Evolutionary conservation across 176 grass and related monocot genomes (phyloP), one percentile per base, ranked within the genome.

Genomic region (Aegilops tauschii): DNA sequence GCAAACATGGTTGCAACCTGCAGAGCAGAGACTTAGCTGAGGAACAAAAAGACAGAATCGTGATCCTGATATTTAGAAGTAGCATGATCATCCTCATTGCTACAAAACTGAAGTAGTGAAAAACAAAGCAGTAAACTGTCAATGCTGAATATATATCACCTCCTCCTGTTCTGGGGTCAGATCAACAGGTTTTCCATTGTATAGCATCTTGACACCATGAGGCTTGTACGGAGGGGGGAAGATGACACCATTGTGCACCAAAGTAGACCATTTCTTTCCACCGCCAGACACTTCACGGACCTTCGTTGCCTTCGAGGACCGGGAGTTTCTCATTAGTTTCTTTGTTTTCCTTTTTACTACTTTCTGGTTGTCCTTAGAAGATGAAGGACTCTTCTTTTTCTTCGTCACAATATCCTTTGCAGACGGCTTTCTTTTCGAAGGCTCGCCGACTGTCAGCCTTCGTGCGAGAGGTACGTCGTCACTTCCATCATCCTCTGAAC

Each of bases 1-100:
- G 94, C 92, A 93, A 98, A 98, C 97, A 98, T 98, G 30, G 97
- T 98, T 59, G 97, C 97, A 84, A 98, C 94, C 97, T 98, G 76
- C 47, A 61, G 65, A 39, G n/a, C 32, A 88, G 9, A 87, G 25
- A 59, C 65, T 83, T 36, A 65, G 78, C 25, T 13, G 32, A 58
- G 20, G 73, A 68, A 23, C 12, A 65, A 58, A 76, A 49, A 42
- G 4, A 50, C 67, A 4, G 20, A 73, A 23, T 21, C 13, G 9
- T 7, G 65, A 75, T 44, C 45, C 76, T 12, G 25, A 73, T 84
- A 79, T 84, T 61, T 9, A 23, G 2, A 4, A 77, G 29, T 0
- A 58, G 30, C 16, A 25, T 29, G 11, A 4, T 17, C 16, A 42
- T 65, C 59, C 42, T 78, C 28, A 30, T 40, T 39, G 45, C 52